Evolutionary conservation across 2,329 filamentous ascomycete genomes (phyloP).

Genomic region (Fusarium pininemorale): DNA sequence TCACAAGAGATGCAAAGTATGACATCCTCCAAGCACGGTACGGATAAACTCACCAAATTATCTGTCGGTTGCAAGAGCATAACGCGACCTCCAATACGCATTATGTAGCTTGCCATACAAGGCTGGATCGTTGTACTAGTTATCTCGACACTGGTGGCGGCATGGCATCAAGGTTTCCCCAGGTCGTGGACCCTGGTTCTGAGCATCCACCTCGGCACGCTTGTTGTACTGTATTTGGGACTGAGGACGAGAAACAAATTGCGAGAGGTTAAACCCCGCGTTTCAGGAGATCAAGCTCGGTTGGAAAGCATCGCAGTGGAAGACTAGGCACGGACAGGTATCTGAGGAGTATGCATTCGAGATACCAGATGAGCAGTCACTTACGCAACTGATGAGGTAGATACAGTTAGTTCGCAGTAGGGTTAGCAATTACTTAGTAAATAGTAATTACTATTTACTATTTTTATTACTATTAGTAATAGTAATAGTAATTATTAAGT

Average conservation of each 20-base stretch:
- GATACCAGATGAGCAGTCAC: not conserved
- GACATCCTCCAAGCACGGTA: not conserved
- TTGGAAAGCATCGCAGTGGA: not conserved
- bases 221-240: not conserved
- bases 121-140: not conserved
- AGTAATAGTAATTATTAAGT: too few relatives aligned
- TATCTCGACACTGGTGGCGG: conserved; percentile 15
- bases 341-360: not conserved
- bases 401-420: not conserved
- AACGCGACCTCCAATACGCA: not conserved
- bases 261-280: conserved; percentile 15
- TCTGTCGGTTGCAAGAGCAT: not conserved
- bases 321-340: not conserved
- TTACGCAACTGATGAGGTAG: not conserved
- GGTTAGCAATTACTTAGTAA: too few relatives aligned
- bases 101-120: not conserved
- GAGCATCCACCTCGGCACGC: conserved; percentile 17
- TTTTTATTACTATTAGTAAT: too few relatives aligned
- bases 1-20: not conserved
- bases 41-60: not conserved
- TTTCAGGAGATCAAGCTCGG: conserved; percentile 14
- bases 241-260: not conserved
- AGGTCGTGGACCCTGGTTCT: conserved; percentile 18
- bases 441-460: too few relatives aligned
- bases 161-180: conserved; percentile 32